These are phyloP conservation scores for Macroventuria anomochaeta DNA, from an alignment of 2,329 filamentous ascomycete genomes.

Conservation along the genomic window DNA sequence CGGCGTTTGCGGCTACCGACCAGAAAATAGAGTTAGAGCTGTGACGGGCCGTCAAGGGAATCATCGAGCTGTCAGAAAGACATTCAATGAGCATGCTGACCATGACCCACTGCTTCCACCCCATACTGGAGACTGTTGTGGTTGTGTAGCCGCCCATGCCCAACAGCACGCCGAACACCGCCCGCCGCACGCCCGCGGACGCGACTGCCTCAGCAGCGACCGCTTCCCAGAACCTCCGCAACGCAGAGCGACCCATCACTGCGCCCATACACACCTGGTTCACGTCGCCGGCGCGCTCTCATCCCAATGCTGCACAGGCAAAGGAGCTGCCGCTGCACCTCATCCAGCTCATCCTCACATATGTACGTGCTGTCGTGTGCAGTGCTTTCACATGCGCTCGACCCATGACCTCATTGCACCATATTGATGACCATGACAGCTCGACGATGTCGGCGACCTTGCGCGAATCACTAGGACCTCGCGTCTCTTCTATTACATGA, in stretches of 20 bases:
- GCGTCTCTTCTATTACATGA: slow-evolving; percentile 69
- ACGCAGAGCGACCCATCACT: slow-evolving; percentile 28
- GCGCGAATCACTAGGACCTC: slow-evolving; percentile 66
- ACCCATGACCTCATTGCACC: slow-evolving; percentile 23
- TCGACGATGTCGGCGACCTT: slow-evolving; percentile 65
- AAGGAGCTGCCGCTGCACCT: slow-evolving; percentile 63
- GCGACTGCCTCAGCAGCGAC: slow-evolving; percentile 10
- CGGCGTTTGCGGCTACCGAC: slow-evolving; percentile 11
- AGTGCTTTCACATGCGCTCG: background rate
- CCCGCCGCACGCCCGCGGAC: slow-evolving; percentile 21
- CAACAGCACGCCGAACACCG: slow-evolving; percentile 17
- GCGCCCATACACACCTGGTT: slow-evolving; percentile 42
- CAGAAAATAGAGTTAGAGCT: slow-evolving; percentile 3
- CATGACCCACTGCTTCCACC: slow-evolving; percentile 1
- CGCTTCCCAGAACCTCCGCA: slow-evolving; percentile 7
- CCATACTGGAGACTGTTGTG: slow-evolving; percentile 10
- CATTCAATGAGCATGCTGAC: background rate
- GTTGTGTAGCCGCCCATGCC: slow-evolving; percentile 28
- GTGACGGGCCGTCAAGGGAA: background rate
- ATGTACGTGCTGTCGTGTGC: slow-evolving; percentile 52
- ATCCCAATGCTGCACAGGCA: slow-evolving; percentile 36
- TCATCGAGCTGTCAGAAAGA: background rate
- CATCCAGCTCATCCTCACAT: slow-evolving; percentile 62
- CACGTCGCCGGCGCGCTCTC: slow-evolving; percentile 43
- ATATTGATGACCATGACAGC: slow-evolving; percentile 45